phyloP scores from a whole-genome alignment of 2,329 filamentous ascomycete genomes.

The Microsporum audouinii region DNA sequence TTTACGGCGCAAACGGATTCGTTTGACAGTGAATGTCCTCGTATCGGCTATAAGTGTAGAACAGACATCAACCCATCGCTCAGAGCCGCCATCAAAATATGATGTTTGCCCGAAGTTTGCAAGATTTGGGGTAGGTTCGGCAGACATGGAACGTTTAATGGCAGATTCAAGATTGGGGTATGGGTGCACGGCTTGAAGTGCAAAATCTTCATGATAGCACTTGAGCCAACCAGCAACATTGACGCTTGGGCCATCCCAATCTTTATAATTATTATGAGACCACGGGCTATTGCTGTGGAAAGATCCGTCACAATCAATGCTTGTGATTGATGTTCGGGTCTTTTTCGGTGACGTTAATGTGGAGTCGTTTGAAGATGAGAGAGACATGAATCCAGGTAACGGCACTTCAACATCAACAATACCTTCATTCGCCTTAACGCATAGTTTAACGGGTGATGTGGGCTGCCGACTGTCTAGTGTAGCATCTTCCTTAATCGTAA shows the following conservation, averaged over 20 bases:
- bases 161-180: conserved; percentile 43
- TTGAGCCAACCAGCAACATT: conserved; percentile 49
- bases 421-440: conserved; percentile 43
- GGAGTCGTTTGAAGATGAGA: conserved; percentile 37
- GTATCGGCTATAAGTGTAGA: conserved; percentile 48
- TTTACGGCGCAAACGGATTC: conserved; percentile 43
- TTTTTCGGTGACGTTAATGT: conserved; percentile 34
- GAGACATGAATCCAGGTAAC: conserved; percentile 41
- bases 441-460: conserved; percentile 41
- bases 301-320: conserved; percentile 40
- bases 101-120: conserved; percentile 25
- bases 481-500: background rate
- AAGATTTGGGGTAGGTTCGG: conserved; percentile 37
- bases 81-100: conserved; percentile 22
- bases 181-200: conserved; percentile 47
- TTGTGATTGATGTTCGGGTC: conserved; percentile 39
- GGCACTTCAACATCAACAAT: conserved; percentile 51
- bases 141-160: conserved; percentile 45
- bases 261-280: conserved; percentile 22
- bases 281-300: conserved; percentile 29
- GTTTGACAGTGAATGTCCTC: conserved; percentile 44
- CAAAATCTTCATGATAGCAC: conserved; percentile 48
- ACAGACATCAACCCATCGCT: conserved; percentile 47
- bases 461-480: conserved; percentile 15
- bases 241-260: conserved; percentile 38